Percentiles rank a stretch among this genome's conserved stretches.
phyloP scores from a whole-genome alignment of 805 yeast species.

The Pichia exigua region DNA sequence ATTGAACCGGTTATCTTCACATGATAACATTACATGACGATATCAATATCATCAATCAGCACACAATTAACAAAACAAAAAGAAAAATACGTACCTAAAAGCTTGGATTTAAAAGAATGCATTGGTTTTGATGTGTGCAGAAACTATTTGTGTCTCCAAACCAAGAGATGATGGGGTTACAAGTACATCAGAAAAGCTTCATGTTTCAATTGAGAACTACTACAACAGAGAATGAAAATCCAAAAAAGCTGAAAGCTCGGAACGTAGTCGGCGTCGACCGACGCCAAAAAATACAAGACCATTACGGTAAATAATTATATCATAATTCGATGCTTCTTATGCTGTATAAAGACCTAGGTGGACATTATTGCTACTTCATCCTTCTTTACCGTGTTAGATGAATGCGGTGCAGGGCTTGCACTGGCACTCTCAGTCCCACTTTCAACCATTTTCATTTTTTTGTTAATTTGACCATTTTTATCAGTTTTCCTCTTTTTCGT shows the following conservation, averaged over 20 bases:
- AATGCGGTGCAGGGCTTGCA: conserved; percentile 2
- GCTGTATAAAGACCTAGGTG: not conserved
- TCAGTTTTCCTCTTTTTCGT: conserved; percentile 44
- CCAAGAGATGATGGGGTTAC: not conserved
- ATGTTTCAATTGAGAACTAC: not conserved
- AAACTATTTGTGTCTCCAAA: not conserved
- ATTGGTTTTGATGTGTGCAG: not conserved
- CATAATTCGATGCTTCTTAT: not conserved
- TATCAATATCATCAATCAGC: not conserved
- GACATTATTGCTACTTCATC: not conserved
- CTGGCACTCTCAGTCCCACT: conserved; percentile 2
- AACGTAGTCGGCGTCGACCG: not conserved
- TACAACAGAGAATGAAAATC: not conserved
- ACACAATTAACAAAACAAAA: not conserved
- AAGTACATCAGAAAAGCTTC: not conserved
- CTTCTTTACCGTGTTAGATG: not conserved
- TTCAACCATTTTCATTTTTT: conserved; percentile 21
- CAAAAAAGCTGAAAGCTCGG: not conserved
- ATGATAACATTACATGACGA: not conserved
- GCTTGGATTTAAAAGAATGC: conserved; percentile 8
- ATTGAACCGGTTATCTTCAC: not conserved
- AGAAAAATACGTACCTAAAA: conserved; percentile 5
- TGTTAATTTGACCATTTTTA: conserved; percentile 26
- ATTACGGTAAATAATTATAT: not conserved
- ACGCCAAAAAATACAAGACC: not conserved